Conservation (phyloP, 202 grass and related monocot species). For the Schoenoplectus triqueter region DNA sequence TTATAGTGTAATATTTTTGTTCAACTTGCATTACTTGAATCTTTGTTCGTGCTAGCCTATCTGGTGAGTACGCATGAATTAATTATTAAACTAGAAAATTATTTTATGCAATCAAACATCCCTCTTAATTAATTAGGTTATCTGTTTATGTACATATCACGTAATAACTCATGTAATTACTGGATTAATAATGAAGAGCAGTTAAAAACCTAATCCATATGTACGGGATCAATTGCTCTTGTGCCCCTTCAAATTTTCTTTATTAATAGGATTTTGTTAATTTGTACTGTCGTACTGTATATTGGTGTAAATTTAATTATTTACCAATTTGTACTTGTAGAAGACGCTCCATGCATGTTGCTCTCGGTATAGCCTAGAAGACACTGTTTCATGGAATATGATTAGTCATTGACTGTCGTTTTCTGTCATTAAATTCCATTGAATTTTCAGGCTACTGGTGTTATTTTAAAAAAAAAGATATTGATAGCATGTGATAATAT, state of each 20-base stretch:
- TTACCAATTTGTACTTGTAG: slow-evolving; percentile 27
- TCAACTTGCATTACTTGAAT: slow-evolving; percentile 30
- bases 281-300: background rate
- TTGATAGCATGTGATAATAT: no score
- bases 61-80: background rate
- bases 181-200: background rate
- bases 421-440: slow-evolving; percentile 1
- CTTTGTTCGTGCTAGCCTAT: background rate
- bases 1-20: slow-evolving; percentile 12
- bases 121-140: background rate
- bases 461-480: no score
- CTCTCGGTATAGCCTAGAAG: slow-evolving; percentile 26
- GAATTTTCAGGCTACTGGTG: background rate
- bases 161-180: background rate
- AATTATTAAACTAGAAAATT: background rate
- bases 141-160: slow-evolving; percentile 24
- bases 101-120: background rate
- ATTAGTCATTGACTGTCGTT: slow-evolving; percentile 12
- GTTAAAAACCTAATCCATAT: slow-evolving; percentile 13
- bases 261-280: slow-evolving; percentile 13
- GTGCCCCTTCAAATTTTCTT: background rate
- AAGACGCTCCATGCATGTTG: slow-evolving; percentile 16
- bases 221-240: slow-evolving; percentile 11
- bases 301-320: background rate
- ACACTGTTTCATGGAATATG: background rate